Conservation (phyloP, 2,329 filamentous ascomycete species). For the Sporothrix pallida region DNA sequence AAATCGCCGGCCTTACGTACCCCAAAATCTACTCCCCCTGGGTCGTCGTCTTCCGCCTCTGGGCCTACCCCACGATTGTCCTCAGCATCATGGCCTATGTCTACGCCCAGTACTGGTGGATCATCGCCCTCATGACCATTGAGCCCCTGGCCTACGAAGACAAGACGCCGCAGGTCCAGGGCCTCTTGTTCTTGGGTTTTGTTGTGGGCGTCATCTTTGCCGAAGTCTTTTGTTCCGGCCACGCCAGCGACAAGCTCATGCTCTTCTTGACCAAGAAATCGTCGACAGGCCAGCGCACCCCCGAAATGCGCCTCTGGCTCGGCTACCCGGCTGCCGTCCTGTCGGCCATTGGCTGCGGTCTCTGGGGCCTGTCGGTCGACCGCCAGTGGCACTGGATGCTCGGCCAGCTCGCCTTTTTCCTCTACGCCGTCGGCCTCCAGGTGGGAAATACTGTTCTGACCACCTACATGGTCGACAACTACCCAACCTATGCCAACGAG, state of each 20-base stretch:
- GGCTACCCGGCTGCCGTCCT: slow-evolving; percentile 58
- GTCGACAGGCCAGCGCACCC: slow-evolving; percentile 48
- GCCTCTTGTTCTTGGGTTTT: slow-evolving; percentile 59
- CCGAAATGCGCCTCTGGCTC: slow-evolving; percentile 63
- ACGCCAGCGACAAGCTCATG: slow-evolving; percentile 60
- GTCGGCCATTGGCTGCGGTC: slow-evolving; percentile 55
- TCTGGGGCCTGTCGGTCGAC: slow-evolving; percentile 63
- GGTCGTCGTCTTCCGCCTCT: slow-evolving; percentile 54
- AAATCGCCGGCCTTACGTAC: slow-evolving; percentile 57
- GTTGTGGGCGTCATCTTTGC: slow-evolving; percentile 59
- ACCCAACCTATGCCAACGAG: slow-evolving; percentile 60
- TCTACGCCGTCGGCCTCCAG: slow-evolving; percentile 62
- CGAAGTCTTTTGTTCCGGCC: slow-evolving; percentile 58
- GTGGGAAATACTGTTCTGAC: slow-evolving; percentile 61
- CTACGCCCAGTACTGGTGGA: slow-evolving; percentile 63
- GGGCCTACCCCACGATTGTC: slow-evolving; percentile 53
- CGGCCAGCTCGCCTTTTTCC: slow-evolving; percentile 60
- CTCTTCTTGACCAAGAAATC: slow-evolving; percentile 50
- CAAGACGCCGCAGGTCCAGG: slow-evolving; percentile 57
- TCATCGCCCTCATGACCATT: slow-evolving; percentile 59
- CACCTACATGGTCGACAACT: slow-evolving; percentile 60
- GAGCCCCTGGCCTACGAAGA: slow-evolving; percentile 57
- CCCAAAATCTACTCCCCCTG: slow-evolving; percentile 53
- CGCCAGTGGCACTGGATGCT: slow-evolving; percentile 61
- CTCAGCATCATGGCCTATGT: slow-evolving; percentile 56